Base-by-base conservation (phyloP, 345 rosid species). In the Psidium guajava region DNA sequence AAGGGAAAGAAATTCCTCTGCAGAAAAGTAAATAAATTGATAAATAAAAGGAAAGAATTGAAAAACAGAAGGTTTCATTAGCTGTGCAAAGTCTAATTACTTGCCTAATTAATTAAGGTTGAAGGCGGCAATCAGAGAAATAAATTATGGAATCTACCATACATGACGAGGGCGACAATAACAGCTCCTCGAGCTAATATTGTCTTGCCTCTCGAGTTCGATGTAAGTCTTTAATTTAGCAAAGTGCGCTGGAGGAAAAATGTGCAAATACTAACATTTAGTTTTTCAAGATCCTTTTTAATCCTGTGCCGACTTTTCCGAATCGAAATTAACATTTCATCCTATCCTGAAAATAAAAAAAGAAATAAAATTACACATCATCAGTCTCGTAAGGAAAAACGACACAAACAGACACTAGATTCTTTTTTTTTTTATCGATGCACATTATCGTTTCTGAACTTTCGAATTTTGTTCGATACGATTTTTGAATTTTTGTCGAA, bases 361-460 rank as follows among this genome's bases (percentile, higher is more conserved):
- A 18, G 3, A 3, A 27, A 28, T 2, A 10, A 10, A 49, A 49
- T 2, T 10, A 49, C 12, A 49, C 9, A 49, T 10, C 0, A 3
- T 9, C 1, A 10, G 51, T 3, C 51, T 11, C 2, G 1, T 10
- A 28, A 11, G 36, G 1, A 14, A 14, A 61, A 61, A 61, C 8
- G 1, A 14, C 0, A 0, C 18, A 3, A 27, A 28, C 7, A 2
- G 0, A 3, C 74, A 61, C 5, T 13, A 36, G 4, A 2, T 36
- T 36, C 40, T n/a, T n/a, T 36, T 40, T 1, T 1, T 1, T 1
- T 0, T 58, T 5, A 40, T 40, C 6, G 12, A n/a, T 58, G 3
- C 6, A 1, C 0, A 13, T n/a, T n/a, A 6, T 13, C 0, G 1
- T n/a, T 3, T 3, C 0, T 0, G 0, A 58, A 25, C 1, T 0